A percentile compares a stretch with the other conserved stretches of the same genome.
phyloP scores from a whole-genome alignment of 73 alveolate genomes.

The Loxodes magnus region DNA sequence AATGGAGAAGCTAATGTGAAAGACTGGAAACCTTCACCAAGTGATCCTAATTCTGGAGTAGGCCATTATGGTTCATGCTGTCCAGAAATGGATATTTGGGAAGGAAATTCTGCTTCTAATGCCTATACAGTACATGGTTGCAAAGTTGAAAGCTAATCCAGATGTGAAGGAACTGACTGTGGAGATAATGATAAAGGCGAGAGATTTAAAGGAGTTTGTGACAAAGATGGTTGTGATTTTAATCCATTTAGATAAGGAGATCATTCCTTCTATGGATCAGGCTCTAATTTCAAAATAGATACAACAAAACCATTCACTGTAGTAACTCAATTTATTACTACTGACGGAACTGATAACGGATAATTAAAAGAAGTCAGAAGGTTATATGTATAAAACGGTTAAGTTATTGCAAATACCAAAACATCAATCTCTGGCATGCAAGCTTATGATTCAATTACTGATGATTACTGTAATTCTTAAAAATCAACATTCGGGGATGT shows the following conservation, averaged over 20 bases:
- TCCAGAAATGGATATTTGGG: conserved; percentile 50
- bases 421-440: conserved; percentile 17
- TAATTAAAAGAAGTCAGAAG: conserved; percentile 21
- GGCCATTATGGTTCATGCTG: conserved; percentile 41
- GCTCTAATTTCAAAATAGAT: conserved; percentile 15
- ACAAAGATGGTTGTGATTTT: conserved; percentile 42
- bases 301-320: conserved; percentile 22
- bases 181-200: conserved; percentile 23
- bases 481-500: conserved; percentile 18
- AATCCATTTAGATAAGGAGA: conserved; percentile 29
- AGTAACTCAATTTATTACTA: conserved; percentile 34
- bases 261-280: conserved; percentile 27
- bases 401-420: conserved; percentile 21
- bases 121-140: conserved; percentile 44
- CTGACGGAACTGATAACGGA: conserved; percentile 27
- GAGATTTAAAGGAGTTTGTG: conserved; percentile 34
- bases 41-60: conserved; percentile 15
- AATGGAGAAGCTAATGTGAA: conserved; percentile 26
- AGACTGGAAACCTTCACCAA: conserved; percentile 21
- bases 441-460: conserved; percentile 16
- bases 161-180: conserved; percentile 27
- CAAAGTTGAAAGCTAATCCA: conserved; percentile 10
- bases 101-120: conserved; percentile 26
- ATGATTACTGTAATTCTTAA: conserved; percentile 14
- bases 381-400: conserved; percentile 24